Percentiles rank a stretch among this genome's conserved stretches.
Conservation (phyloP, 768 basidiomycete genomes). For the Antrodiella citrinella region DNA sequence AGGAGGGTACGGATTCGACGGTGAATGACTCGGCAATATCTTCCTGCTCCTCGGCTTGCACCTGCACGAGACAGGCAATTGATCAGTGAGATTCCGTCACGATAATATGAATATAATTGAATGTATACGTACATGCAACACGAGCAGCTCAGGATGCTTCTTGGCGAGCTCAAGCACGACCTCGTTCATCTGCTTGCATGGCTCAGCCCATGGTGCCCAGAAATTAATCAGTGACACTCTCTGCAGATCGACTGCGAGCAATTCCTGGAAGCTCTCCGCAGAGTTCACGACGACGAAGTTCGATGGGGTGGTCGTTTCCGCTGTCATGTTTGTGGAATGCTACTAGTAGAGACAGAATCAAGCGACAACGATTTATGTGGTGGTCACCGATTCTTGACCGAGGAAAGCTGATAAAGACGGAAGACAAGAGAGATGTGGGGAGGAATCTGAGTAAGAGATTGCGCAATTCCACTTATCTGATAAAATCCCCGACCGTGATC, state of each 20-base stretch:
- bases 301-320: slow-evolving; percentile 17
- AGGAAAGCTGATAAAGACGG: too few relatives aligned
- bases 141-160: slow-evolving; percentile 60
- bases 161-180: slow-evolving; percentile 66
- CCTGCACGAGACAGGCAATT: slow-evolving; percentile 30
- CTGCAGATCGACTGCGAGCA: slow-evolving; percentile 69
- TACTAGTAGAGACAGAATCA: too few relatives aligned
- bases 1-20: slow-evolving; percentile 81
- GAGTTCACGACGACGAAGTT: slow-evolving; percentile 49
- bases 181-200: slow-evolving; percentile 84
- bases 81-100: background rate
- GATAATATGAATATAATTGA: background rate
- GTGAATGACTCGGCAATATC: slow-evolving; percentile 93
- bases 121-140: slow-evolving; percentile 59
- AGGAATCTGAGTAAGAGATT: too few relatives aligned
- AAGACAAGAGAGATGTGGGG: too few relatives aligned
- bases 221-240: slow-evolving; percentile 87
- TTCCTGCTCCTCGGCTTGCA: slow-evolving; percentile 72
- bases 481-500: too few relatives aligned
- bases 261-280: slow-evolving; percentile 60
- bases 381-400: too few relatives aligned
- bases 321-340: too few relatives aligned
- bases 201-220: slow-evolving; percentile 90
- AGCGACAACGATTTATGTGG: too few relatives aligned
- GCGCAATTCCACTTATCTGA: too few relatives aligned